Percentiles rank a stretch among this genome's conserved stretches.
These are phyloP conservation scores for Euphorbia peplus DNA, from an alignment of 345 rosid genomes.

Conservation along the genomic window DNA sequence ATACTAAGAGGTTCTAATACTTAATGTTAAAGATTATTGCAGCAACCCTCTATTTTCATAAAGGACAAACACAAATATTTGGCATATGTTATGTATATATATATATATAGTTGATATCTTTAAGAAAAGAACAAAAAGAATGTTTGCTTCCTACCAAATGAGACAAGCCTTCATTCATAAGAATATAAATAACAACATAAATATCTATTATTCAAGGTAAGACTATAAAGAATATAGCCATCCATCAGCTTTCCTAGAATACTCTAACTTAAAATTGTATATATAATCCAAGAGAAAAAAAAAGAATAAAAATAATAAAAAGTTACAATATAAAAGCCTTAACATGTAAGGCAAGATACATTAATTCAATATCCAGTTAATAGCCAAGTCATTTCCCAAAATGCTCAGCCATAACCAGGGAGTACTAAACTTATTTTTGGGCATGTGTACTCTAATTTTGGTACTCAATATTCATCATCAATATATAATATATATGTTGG, in stretches of 20 bases:
- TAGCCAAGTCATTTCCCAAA: conserved; percentile 26
- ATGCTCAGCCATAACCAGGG: conserved; percentile 26
- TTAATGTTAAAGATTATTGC: too few species aligned
- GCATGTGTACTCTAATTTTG: conserved; percentile 19
- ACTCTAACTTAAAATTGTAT: background rate
- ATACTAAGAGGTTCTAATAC: too few species aligned
- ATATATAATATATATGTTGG: conserved; percentile 17
- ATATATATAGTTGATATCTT: background rate
- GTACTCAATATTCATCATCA: conserved; percentile 18
- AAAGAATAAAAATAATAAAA: conserved; percentile 9
- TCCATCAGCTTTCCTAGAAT: background rate
- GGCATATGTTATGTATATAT: background rate
- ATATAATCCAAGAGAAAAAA: conserved; percentile 1
- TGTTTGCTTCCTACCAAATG: background rate
- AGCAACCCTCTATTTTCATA: background rate
- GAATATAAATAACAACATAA: background rate
- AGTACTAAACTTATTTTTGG: conserved; percentile 31
- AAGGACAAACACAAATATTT: background rate
- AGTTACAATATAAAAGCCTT: conserved; percentile 18
- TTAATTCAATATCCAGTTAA: conserved; percentile 23
- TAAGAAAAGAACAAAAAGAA: background rate
- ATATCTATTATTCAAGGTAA: background rate
- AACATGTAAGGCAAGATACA: conserved; percentile 25
- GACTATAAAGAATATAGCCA: background rate
- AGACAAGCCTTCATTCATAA: background rate